phyloP scores from a whole-genome alignment of 2,329 filamentous ascomycete species.

The Colletotrichum tofieldiae region DNA sequence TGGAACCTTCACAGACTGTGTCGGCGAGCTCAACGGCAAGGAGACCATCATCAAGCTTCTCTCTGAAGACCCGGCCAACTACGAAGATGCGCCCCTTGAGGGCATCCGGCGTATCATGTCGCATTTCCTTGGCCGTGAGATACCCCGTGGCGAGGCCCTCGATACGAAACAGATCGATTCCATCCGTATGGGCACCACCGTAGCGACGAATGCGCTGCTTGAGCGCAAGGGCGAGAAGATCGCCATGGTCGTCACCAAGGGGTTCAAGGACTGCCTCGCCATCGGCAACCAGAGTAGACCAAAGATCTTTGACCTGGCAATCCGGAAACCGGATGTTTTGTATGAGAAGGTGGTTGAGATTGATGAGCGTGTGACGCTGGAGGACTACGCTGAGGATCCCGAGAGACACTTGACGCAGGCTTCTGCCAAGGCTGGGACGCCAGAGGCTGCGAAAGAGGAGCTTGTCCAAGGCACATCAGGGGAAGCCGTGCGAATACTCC shows the following conservation, averaged over 20 bases:
- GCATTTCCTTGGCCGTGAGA: slow-evolving; percentile 81
- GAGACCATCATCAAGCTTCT: slow-evolving; percentile 90
- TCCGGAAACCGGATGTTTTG: slow-evolving; percentile 87
- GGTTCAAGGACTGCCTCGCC: slow-evolving; percentile 88
- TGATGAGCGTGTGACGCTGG: slow-evolving; percentile 90
- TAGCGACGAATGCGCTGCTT: slow-evolving; percentile 91
- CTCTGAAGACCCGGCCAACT: slow-evolving; percentile 91
- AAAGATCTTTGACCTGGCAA: slow-evolving; percentile 91
- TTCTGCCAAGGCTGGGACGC: slow-evolving; percentile 65
- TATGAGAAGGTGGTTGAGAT: slow-evolving; percentile 91
- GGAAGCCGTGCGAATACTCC: slow-evolving; percentile 78
- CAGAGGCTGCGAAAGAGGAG: slow-evolving; percentile 65
- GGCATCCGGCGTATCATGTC: slow-evolving; percentile 90
- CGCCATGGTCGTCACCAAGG: slow-evolving; percentile 88
- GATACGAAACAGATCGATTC: slow-evolving; percentile 90
- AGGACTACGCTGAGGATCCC: slow-evolving; percentile 94
- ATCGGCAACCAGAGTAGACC: slow-evolving; percentile 94
- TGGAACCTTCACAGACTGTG: slow-evolving; percentile 94
- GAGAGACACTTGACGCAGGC: slow-evolving; percentile 71
- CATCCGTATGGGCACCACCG: slow-evolving; percentile 96
- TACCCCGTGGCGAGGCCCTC: slow-evolving; percentile 83
- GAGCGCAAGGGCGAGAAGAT: slow-evolving; percentile 93
- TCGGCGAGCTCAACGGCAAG: slow-evolving; percentile 84
- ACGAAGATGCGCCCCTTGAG: slow-evolving; percentile 91
- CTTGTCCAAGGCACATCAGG: slow-evolving; percentile 78